Conservation (phyloP, 768 basidiomycete species). For the Pisolithus microcarpus region DNA sequence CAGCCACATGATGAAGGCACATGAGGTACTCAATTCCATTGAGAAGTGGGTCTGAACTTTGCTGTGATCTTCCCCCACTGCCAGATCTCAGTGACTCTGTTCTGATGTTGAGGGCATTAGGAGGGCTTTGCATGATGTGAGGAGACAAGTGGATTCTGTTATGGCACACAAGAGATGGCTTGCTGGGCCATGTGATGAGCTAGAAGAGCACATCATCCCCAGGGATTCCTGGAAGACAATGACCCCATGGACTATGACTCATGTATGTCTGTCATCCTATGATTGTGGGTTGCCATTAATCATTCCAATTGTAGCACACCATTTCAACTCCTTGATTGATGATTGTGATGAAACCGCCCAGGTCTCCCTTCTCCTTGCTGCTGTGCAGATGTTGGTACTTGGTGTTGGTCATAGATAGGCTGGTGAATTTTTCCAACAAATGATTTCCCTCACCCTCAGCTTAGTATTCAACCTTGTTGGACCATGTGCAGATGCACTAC, state of each 20-base stretch:
- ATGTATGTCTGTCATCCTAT: background rate
- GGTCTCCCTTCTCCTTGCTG: constrained; percentile 14
- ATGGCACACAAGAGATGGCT: background rate
- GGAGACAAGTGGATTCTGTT: background rate
- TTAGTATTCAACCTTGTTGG: background rate
- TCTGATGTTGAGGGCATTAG: background rate
- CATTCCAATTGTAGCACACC: background rate
- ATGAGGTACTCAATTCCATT: background rate
- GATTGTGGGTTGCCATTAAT: background rate
- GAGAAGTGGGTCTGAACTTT: background rate
- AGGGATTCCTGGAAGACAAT: background rate
- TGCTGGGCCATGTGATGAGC: background rate
- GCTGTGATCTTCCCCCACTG: background rate
- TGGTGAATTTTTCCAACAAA: constrained; percentile 14
- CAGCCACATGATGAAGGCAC: background rate
- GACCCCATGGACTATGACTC: background rate
- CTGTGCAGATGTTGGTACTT: constrained; percentile 13
- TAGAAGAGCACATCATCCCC: background rate
- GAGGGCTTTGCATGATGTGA: background rate
- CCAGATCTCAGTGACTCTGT: background rate
- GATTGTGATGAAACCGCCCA: constrained; percentile 11
- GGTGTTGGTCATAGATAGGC: constrained; percentile 6
- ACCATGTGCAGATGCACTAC: background rate
- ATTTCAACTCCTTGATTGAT: constrained; percentile 1
- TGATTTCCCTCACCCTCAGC: constrained; percentile 10